Conservation (phyloP, 169 alveolate species). For the Plasmodium vinckei region DNA sequence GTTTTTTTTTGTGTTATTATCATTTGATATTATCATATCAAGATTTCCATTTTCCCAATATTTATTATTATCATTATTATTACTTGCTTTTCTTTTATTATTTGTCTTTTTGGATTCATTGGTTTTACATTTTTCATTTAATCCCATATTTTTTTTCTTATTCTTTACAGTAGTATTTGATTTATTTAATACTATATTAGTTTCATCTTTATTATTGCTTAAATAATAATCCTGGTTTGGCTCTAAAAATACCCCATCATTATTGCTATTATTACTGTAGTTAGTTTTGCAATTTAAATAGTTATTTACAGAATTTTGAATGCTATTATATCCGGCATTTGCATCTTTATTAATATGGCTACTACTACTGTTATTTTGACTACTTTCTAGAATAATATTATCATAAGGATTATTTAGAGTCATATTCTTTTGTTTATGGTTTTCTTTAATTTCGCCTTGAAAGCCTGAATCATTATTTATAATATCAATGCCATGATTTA, state of each 20-base stretch:
- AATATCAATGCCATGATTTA: too few species aligned
- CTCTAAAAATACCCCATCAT: not conserved
- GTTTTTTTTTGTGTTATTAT: slow-evolving; percentile 1
- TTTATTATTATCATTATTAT: not conserved
- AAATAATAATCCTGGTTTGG: not conserved
- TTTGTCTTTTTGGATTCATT: slow-evolving; percentile 20
- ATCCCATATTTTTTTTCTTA: too few species aligned
- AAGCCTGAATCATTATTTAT: too few species aligned
- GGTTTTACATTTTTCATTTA: slow-evolving; percentile 1
- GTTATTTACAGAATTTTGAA: not conserved
- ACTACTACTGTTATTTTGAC: not conserved
- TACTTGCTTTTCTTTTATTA: not conserved
- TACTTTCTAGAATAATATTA: not conserved
- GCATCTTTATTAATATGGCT: not conserved
- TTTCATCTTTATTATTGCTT: slow-evolving; percentile 1
- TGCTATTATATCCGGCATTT: not conserved
- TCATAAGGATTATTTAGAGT: too few species aligned
- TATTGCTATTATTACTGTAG: not conserved
- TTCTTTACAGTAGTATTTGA: not conserved
- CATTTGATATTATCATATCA: not conserved
- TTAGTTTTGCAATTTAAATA: not conserved
- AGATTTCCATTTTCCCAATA: slow-evolving; percentile 7
- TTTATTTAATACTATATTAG: not conserved
- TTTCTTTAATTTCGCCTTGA: too few species aligned
- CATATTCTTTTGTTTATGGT: too few species aligned